phyloP scores from a whole-genome alignment of 306 rosid species.

The Ormosia semicastrata region DNA sequence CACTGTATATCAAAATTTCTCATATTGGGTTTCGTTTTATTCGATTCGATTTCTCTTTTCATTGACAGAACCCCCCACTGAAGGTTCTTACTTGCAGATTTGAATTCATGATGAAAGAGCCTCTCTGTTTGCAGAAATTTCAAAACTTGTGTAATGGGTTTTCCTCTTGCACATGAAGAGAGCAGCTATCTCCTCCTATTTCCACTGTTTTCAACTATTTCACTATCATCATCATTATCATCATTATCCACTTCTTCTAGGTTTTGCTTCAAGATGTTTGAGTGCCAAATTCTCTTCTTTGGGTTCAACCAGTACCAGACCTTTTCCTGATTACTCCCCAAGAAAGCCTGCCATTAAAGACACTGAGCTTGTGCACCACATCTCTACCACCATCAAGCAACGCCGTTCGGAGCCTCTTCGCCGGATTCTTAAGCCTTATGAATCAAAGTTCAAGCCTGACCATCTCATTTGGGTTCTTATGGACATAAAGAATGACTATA shows the following conservation, averaged over 20 bases:
- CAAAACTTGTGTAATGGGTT: slow-evolving; percentile 42
- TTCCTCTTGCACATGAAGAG: slow-evolving; percentile 57
- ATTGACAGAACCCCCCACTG: not conserved
- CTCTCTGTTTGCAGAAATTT: slow-evolving; percentile 12
- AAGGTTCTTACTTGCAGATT: not conserved
- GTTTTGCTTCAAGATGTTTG: slow-evolving; percentile 23
- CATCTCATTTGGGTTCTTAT: slow-evolving; percentile 78
- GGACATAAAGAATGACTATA: slow-evolving; percentile 55
- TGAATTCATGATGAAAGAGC: slow-evolving; percentile 33
- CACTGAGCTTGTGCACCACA: slow-evolving; percentile 57
- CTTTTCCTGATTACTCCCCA: slow-evolving; percentile 86
- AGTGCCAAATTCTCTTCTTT: slow-evolving; percentile 27
- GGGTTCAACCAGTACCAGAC: slow-evolving; percentile 48
- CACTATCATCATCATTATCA: not conserved
- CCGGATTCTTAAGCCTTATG: slow-evolving; percentile 55
- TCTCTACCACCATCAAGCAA: slow-evolving; percentile 57
- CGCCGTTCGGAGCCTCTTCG: slow-evolving; percentile 72
- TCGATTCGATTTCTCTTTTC: not conserved
- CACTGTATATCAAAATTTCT: not conserved
- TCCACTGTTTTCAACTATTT: slow-evolving; percentile 24
- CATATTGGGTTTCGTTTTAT: no score
- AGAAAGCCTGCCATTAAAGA: slow-evolving; percentile 61
- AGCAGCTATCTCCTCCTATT: slow-evolving; percentile 33
- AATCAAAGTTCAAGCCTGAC: slow-evolving; percentile 53
- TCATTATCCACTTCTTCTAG: not conserved